A percentile compares a stretch with the other conserved stretches of the same genome.
Conservation (phyloP, 805 yeast genomes). For the Cyberlindnera meyerae region DNA sequence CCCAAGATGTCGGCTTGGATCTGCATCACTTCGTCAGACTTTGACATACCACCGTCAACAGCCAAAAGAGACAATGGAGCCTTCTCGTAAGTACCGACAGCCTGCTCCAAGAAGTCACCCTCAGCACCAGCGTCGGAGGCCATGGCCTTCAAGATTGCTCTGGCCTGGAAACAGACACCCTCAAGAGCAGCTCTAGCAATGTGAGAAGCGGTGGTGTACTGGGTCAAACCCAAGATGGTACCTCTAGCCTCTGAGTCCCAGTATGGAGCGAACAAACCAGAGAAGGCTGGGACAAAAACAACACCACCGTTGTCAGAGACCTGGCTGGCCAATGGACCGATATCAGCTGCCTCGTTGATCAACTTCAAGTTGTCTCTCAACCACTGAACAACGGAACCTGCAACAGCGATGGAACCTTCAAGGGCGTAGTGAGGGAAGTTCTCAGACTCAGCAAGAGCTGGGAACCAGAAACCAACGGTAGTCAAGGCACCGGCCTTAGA, state of each 20-base stretch:
- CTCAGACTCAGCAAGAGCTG: slow-evolving; percentile 42
- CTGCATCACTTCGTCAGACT: slow-evolving; percentile 87
- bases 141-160: slow-evolving; percentile 90
- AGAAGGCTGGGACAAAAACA: slow-evolving; percentile 90
- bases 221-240: slow-evolving; percentile 88
- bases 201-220: slow-evolving; percentile 86
- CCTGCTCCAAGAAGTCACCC: slow-evolving; percentile 50
- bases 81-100: slow-evolving; percentile 37
- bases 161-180: slow-evolving; percentile 90
- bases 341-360: slow-evolving; percentile 76
- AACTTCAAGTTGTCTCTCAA: slow-evolving; percentile 83
- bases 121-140: slow-evolving; percentile 68
- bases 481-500: slow-evolving; percentile 81
- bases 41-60: slow-evolving; percentile 95
- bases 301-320: slow-evolving; percentile 86
- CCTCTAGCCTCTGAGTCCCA: slow-evolving; percentile 95
- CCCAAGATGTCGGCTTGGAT: slow-evolving; percentile 91
- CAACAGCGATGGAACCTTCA: slow-evolving; percentile 95
- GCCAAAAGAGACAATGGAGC: slow-evolving; percentile 53
- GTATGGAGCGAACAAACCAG: slow-evolving; percentile 92
- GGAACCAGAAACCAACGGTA: slow-evolving; percentile 89
- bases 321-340: slow-evolving; percentile 84
- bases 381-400: slow-evolving; percentile 94
- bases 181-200: slow-evolving; percentile 93
- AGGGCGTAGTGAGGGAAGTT: slow-evolving; percentile 76